A percentile compares a stretch with the other conserved stretches of the same genome.
Evolutionary conservation across 2,329 filamentous ascomycete genomes (phyloP).

Genomic region (Aspergillus sp.): DNA sequence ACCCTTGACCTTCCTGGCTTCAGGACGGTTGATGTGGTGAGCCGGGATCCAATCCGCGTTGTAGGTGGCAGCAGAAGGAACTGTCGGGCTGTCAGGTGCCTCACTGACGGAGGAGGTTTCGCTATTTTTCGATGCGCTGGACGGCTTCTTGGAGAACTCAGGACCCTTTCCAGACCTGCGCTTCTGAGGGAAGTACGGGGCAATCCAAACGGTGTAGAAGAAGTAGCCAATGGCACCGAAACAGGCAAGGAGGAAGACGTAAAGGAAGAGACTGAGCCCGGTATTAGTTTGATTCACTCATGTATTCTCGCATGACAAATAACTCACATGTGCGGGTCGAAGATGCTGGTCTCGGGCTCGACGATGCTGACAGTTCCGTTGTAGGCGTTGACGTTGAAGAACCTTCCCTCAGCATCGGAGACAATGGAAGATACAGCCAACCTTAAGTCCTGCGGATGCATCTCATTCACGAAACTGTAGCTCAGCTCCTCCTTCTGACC

Average conservation of each 20-base stretch:
- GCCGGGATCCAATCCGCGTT: constrained; percentile 92
- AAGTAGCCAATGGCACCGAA: constrained; percentile 83
- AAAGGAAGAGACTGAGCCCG: constrained; percentile 77
- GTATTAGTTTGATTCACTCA: constrained; percentile 1
- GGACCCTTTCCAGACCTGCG: constrained; percentile 51
- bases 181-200: constrained; percentile 86
- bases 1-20: constrained; percentile 55
- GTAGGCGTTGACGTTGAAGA: constrained; percentile 72
- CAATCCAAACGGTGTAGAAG: constrained; percentile 97
- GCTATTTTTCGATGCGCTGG: constrained; percentile 59
- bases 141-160: constrained; percentile 56
- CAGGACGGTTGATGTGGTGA: constrained; percentile 78
- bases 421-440: constrained; percentile 71
- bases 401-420: constrained; percentile 54
- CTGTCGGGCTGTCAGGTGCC: constrained; percentile 62
- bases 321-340: constrained; percentile 89
- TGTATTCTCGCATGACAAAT: too few species aligned
- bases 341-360: constrained; percentile 81
- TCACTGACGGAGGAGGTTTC: constrained; percentile 53
- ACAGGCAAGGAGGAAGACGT: constrained; percentile 72
- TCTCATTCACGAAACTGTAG: constrained; percentile 80
- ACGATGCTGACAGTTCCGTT: constrained; percentile 79
- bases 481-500: constrained; percentile 68
- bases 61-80: constrained; percentile 64
- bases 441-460: constrained; percentile 83